Percentiles rank a stretch among this genome's conserved stretches.
Evolutionary conservation across 305 asterid species (phyloP).

Genomic region (Plantago coronopus): DNA sequence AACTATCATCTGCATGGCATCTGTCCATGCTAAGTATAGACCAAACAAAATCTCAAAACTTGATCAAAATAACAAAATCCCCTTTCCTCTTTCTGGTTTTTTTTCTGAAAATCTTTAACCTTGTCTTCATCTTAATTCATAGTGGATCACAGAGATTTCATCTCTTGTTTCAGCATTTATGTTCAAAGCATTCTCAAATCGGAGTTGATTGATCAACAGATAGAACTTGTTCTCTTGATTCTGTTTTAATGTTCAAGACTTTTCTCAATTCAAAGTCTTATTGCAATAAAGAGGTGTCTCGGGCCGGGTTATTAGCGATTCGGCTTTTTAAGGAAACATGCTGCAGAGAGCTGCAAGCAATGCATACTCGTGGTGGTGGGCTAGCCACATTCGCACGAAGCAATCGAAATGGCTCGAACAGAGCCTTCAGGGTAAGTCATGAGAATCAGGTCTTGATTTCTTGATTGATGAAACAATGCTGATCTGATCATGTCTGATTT

Average conservation of each 20-base stretch:
- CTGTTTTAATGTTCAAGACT: no score
- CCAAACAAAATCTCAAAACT: not conserved
- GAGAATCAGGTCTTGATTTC: not conserved
- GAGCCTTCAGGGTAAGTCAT: conserved; percentile 42
- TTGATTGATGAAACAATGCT: not conserved
- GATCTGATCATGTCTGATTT: not conserved
- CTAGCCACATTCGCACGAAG: conserved; percentile 62
- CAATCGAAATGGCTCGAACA: conserved; percentile 68
- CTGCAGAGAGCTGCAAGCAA: conserved; percentile 59
- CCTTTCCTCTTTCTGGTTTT: not conserved
- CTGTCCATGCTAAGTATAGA: conserved; percentile 14
- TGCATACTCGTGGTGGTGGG: conserved; percentile 76
- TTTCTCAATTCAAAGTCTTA: conserved; percentile 11
- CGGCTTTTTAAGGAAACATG: conserved; percentile 29
- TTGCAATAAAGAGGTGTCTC: conserved; percentile 26
- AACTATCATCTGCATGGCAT: conserved; percentile 6
- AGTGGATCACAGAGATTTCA: no score
- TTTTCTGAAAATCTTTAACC: not conserved
- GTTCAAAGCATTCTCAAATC: no score
- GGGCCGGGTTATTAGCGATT: conserved; percentile 13
- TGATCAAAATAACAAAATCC: not conserved
- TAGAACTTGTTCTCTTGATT: conserved; percentile 19
- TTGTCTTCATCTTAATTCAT: no score
- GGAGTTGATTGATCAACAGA: no score
- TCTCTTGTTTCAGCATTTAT: no score